Evolutionary conservation across 2,329 filamentous ascomycete genomes (phyloP).

Genomic region (Colletotrichum sublineola): DNA sequence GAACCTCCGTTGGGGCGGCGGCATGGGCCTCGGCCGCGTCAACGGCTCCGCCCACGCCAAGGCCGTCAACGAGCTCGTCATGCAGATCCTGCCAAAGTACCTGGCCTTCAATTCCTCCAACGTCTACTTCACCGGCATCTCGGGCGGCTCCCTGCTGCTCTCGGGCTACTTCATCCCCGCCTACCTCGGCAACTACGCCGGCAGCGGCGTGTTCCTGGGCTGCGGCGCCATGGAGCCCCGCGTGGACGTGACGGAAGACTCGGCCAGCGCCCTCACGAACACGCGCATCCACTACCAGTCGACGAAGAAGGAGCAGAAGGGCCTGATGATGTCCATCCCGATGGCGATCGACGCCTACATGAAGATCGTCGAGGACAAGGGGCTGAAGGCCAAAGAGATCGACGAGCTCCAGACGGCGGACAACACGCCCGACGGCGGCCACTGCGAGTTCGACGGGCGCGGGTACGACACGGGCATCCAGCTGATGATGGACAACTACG

Average conservation of each 20-base stretch:
- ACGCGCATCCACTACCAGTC: slow-evolving; percentile 70
- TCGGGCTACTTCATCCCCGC: slow-evolving; percentile 70
- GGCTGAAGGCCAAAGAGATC: slow-evolving; percentile 59
- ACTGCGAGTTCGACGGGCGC: slow-evolving; percentile 69
- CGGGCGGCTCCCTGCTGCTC: slow-evolving; percentile 66
- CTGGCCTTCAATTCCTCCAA: slow-evolving; percentile 65
- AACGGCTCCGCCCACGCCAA: slow-evolving; percentile 68
- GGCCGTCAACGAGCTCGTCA: slow-evolving; percentile 67
- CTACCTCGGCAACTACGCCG: slow-evolving; percentile 64
- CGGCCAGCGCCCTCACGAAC: slow-evolving; percentile 55
- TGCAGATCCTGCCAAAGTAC: slow-evolving; percentile 62
- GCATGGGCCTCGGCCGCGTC: slow-evolving; percentile 63
- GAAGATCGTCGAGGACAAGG: slow-evolving; percentile 57
- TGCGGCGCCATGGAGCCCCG: slow-evolving; percentile 68
- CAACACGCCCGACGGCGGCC: slow-evolving; percentile 66
- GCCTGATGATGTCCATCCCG: slow-evolving; percentile 64
- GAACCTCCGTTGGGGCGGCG: slow-evolving; percentile 71
- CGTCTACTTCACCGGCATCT: slow-evolving; percentile 70
- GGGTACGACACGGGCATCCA: slow-evolving; percentile 68
- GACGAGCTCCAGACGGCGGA: slow-evolving; percentile 69
- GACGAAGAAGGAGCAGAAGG: slow-evolving; percentile 63
- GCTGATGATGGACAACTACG: slow-evolving; percentile 65
- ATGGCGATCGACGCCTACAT: slow-evolving; percentile 64
- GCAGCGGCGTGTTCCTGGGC: slow-evolving; percentile 66
- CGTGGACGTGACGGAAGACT: slow-evolving; percentile 60